Conservation (phyloP, 2,329 filamentous ascomycete species). For the Pseudogymnoascus sp. region DNA sequence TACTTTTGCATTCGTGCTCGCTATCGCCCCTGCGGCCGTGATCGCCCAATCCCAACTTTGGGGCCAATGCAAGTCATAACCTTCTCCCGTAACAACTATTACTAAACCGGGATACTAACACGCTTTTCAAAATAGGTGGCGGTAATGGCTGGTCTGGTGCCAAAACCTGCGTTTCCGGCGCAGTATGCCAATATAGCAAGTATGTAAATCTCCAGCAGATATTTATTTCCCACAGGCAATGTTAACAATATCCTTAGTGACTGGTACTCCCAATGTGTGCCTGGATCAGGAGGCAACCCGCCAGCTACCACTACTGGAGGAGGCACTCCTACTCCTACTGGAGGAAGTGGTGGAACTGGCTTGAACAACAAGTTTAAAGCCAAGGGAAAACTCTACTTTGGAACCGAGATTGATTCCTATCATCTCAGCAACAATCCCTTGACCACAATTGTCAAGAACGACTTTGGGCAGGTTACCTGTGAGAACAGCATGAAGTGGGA, state of each 20-base stretch:
- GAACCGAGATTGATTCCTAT: constrained; percentile 47
- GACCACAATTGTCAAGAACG: constrained; percentile 46
- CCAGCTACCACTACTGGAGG: background rate
- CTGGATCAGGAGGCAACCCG: constrained; percentile 4
- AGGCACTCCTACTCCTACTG: background rate
- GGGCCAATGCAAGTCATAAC: background rate
- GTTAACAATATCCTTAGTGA: background rate
- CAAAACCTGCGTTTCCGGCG: background rate
- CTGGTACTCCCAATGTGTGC: constrained; percentile 13
- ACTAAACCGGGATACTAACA: background rate
- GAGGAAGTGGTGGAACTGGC: constrained; percentile 29
- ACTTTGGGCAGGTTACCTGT: constrained; percentile 57
- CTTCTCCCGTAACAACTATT: background rate
- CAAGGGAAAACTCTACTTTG: constrained; percentile 59
- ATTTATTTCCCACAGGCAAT: background rate
- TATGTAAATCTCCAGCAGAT: background rate
- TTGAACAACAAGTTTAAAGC: constrained; percentile 50
- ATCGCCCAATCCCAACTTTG: background rate
- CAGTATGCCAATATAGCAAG: background rate
- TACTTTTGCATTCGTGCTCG: background rate
- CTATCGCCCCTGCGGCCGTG: background rate
- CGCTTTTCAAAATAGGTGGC: background rate
- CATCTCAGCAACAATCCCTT: constrained; percentile 42
- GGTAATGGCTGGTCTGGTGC: background rate
- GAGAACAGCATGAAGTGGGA: constrained; percentile 70